A percentile compares a stretch with the other conserved stretches of the same genome.
These are phyloP conservation scores for Polyplosphaeria fusca DNA, from an alignment of 495 filamentous ascomycete genomes.

Conservation along the genomic window DNA sequence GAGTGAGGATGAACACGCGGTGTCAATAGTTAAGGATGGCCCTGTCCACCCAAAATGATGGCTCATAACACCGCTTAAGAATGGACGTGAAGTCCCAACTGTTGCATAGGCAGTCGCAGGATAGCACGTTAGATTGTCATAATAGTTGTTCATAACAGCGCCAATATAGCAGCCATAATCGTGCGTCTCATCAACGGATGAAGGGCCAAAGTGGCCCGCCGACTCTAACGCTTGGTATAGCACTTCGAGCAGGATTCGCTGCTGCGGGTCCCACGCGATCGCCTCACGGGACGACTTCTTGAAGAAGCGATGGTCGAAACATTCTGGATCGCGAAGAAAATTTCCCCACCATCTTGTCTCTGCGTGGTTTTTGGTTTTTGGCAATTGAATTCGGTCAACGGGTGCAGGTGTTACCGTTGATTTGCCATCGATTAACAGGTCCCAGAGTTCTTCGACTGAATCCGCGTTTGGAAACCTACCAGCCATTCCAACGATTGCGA, in stretches of 20 bases:
- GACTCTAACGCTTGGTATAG: slow-evolving; percentile 12
- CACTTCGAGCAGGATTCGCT: slow-evolving; percentile 9
- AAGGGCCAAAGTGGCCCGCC: slow-evolving; percentile 7
- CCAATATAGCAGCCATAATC: slow-evolving; percentile 16
- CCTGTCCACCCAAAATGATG: slow-evolving; percentile 20
- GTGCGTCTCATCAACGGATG: neutral
- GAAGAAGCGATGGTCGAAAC: slow-evolving; percentile 28
- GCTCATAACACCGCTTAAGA: slow-evolving; percentile 6
- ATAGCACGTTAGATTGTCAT: slow-evolving; percentile 2
- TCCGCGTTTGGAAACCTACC: slow-evolving; percentile 50
- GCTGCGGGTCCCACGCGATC: slow-evolving; percentile 13
- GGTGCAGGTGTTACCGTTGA: slow-evolving; percentile 39
- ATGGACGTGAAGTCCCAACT: neutral
- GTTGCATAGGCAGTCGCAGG: slow-evolving; percentile 1
- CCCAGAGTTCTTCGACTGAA: slow-evolving; percentile 48
- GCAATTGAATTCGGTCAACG: slow-evolving; percentile 47
- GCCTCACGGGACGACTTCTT: slow-evolving; percentile 7
- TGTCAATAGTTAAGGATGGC: slow-evolving; percentile 14
- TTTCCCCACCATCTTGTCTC: slow-evolving; percentile 42
- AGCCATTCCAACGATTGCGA: slow-evolving; percentile 44
- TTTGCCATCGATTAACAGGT: too few relatives aligned
- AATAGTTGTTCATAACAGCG: neutral
- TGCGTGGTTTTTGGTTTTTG: slow-evolving; percentile 34
- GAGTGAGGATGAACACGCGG: slow-evolving; percentile 15
- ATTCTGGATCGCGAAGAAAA: slow-evolving; percentile 3